Evolutionary conservation across 1,139 yeast genomes (phyloP), one percentile per base, ranked within the genome.

Genomic region (Candida freyschussii): DNA sequence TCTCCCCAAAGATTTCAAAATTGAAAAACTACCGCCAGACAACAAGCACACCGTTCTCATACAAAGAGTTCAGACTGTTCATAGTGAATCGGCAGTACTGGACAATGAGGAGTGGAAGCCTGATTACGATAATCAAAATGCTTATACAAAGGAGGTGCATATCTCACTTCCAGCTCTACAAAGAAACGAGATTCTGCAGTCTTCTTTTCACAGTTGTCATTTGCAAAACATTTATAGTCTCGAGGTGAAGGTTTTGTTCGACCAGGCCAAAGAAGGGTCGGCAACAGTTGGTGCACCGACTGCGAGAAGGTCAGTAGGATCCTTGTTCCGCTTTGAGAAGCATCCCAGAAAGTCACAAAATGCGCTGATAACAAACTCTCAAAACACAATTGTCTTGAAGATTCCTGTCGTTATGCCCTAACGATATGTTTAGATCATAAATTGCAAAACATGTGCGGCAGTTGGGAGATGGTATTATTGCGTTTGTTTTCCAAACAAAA

Each of bases 161-260:
- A 26, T 45, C 11, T 22, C 36, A 4, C 27, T 45, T 7, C 47
- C 49, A 12, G 9, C 25, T 4, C 10, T 41, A 5, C 11, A n/a
- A 6, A 28, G 29, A 13, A 34, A 34, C 14, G 32, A 26, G 3
- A 18, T 37, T 3, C 7, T 37, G 11, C 29, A 32, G 11, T 31
- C 37, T 3, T 40, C 49, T 0, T 46, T 46, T 35, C 50, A 46
- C 27, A 32, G 39, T 15, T 46, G 50, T 29, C 33, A 27, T 26
- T 13, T 46, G 9, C 50, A 46, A 16, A 44, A 46, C 30, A 23
- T 45, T 21, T 45, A 42, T 21, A 20, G 33, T 5, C 30, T 43
- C 10, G 13, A 36, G 6, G 16, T 45, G 10, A 27, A 18, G 12
- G 15, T 43, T 10, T 7, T 14, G 2, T 39, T 39, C 24, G 37